Base-by-base conservation (phyloP, 208 protist genomes). In the Wallacemonas collosoma region DNA sequence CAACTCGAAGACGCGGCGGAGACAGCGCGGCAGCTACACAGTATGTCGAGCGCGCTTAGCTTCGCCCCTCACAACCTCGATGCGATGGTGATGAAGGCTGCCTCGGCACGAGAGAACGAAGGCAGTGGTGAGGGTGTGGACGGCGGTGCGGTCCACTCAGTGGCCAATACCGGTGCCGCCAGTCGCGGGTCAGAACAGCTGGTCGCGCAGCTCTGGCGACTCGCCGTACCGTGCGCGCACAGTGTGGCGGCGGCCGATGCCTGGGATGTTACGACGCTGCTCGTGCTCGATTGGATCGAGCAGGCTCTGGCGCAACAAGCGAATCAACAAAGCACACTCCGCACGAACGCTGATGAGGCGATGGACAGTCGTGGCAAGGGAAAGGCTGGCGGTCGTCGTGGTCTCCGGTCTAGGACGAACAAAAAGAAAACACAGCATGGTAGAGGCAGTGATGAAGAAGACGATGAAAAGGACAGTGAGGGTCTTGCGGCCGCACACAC, bases 221-320 rank as follows among this genome's bases (percentile, higher is more conserved):
- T 44, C 40, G 54, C 60, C 8, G 60, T 65, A 41, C 60, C 60
- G 40, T 65, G 60, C 39, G 60, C 60, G 50, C 64, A 55, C 15
- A 48, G 47, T 15, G 38, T 69, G 38, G 64, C 45, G 36, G 64
- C 64, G 6, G 61, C 77, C 3, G 66, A 77, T 35, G 38, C 43
- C 11, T 65, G 60, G 60, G 40, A 50, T 56, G 77, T 79, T 1
- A 83, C 75, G 77, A 77, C 69, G 2, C 12, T 79, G 38, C 14
- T 84, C 66, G 73, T 72, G 47, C 60, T 58, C 64, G 61, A 77
- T 53, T 73, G 67, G 35, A 68, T 87, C 55, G 26, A 72, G 26
- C 66, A 66, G 40, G 63, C 57, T 12, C 14, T 80, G 9, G 40
- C 58, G n/a, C 43, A 55, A 17, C 41, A 58, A 4, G 17, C 38